Conservation (phyloP, 257 asterid species). For the Nicotiana tomentosiformis region DNA sequence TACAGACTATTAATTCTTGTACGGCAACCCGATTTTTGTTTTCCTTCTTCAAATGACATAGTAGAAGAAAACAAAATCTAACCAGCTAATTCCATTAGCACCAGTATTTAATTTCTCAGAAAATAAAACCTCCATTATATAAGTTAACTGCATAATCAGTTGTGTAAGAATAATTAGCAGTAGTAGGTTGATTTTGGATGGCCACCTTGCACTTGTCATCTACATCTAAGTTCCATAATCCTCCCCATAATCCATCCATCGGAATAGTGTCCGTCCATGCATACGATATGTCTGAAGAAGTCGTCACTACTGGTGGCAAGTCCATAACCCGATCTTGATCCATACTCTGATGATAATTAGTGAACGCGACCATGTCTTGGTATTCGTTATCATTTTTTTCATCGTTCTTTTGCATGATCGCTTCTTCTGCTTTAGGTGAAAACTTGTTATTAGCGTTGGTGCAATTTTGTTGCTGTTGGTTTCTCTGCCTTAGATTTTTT, state of each 20-base stretch:
- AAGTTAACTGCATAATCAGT: slow-evolving; percentile 18
- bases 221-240: slow-evolving; percentile 38
- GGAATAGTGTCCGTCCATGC: slow-evolving; percentile 25
- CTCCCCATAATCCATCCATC: slow-evolving; percentile 40
- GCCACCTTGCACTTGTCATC: slow-evolving; percentile 23
- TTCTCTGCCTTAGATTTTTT: neutral
- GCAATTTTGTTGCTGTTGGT: neutral
- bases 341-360: neutral
- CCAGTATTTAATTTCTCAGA: neutral
- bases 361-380: neutral
- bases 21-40: neutral
- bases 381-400: neutral
- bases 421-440: neutral
- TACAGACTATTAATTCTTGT: neutral
- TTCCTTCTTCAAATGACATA: neutral
- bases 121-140: slow-evolving; percentile 26
- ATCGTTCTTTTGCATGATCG: neutral
- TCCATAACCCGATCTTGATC: neutral
- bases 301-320: neutral
- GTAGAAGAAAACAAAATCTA: neutral
- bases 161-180: slow-evolving; percentile 10
- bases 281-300: neutral
- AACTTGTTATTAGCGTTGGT: neutral
- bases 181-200: slow-evolving; percentile 23
- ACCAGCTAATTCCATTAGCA: neutral